Evolutionary conservation across 331 rosid genomes (phyloP), one percentile per base, ranked within the genome.

Genomic region (Prunus yedoensis): DNA sequence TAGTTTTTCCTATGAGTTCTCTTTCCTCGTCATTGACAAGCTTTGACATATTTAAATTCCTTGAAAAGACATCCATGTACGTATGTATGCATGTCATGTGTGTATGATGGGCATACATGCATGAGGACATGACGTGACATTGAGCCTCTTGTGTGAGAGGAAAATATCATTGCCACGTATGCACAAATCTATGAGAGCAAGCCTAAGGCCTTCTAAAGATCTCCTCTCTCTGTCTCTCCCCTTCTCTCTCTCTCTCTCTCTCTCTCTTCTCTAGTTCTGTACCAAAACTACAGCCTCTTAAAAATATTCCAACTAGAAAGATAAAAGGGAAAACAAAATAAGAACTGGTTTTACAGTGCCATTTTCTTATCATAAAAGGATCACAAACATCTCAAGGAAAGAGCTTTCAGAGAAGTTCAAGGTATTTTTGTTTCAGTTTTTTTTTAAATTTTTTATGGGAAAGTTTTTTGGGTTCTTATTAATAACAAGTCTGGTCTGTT

Each of bases 141-240:
- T 9, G n/a, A 60, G 71, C 77, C 83, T 72, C 16, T 65, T 54
- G 82, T 89, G 81, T 72, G 87, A 80, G 89, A 70, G 92, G 88
- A 92, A 95, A 95, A 92, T 95, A 95, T 95, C 97, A 84, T 78
- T 59, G 94, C 93, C 99, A 95, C 99, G 99, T 92, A 82, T 15
- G 75, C 88, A 80, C 38, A 73, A 68, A 85, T 78, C 87, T 84
- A 35, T 23, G 75, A 58, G 77, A 47, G 67, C 58, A 43, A 83
- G 91, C 85, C 79, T 68, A 67, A 78, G 85, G 77, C 83, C 89
- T 85, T 75, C 58, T 84, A 91, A 90, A 92, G 98, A 95, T 95
- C 96, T 87, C 38, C 77, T 82, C 65, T 20, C 38, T 38, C 54
- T 32, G 7, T 27, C 38, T 58, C 3, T 59, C 62, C 17, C 20